phyloP scores from a whole-genome alignment of 805 yeast species.

The Pichia phayaonensis region DNA sequence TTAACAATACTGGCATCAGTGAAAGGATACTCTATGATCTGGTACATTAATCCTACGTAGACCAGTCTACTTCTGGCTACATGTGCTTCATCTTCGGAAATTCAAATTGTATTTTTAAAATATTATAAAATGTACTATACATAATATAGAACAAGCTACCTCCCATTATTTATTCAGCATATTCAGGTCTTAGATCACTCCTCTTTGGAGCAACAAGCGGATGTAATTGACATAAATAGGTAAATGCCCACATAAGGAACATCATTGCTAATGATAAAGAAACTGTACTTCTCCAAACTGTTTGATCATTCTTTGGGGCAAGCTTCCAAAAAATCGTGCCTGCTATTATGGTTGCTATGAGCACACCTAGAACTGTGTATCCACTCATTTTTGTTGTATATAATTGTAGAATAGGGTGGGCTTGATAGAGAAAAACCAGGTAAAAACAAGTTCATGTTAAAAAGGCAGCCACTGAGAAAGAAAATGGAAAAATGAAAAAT shows the following conservation, averaged over 20 bases:
- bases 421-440: not conserved
- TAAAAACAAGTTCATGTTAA: not conserved
- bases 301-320: constrained; percentile 77
- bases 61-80: too few species aligned
- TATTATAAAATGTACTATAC: not conserved
- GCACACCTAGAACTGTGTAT: constrained; percentile 16
- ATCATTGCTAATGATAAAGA: constrained; percentile 57
- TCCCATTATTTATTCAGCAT: constrained; percentile 26
- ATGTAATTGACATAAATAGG: constrained; percentile 80
- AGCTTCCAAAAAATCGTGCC: constrained; percentile 71
- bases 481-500: not conserved
- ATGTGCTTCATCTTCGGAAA: not conserved
- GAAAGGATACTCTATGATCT: too few species aligned
- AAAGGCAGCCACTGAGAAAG: not conserved
- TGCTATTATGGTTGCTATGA: constrained; percentile 48
- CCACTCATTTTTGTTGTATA: constrained; percentile 7
- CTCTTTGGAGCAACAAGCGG: constrained; percentile 89
- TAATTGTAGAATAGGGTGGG: not conserved
- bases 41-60: too few species aligned
- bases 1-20: too few species aligned
- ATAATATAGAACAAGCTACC: not conserved
- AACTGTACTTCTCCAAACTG: constrained; percentile 74
- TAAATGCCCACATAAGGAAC: constrained; percentile 69
- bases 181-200: constrained; percentile 84
- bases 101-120: not conserved